Evolutionary conservation across 371 early-diverging fungal genomes (phyloP), one percentile per base, ranked within the genome.

Genomic region (Mucor velutinosus): DNA sequence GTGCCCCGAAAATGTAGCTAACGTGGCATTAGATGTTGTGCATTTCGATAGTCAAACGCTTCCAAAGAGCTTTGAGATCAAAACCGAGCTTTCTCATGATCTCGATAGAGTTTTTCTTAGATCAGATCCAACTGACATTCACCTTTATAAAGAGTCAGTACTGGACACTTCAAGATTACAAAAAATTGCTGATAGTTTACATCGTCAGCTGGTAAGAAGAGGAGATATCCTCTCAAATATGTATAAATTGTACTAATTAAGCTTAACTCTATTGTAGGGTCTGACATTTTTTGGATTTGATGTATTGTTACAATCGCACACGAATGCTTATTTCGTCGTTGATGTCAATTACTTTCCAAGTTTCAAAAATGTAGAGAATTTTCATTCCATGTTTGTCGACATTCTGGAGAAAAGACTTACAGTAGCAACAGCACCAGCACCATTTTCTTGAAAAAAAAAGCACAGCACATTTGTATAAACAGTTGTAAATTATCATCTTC

Each of bases 261-360:
- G 51, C 41, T 56, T 60, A 15, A 53, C 37, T 58, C 30, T 21
- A 35, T 37, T 21, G 39, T 43, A 83, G 84, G 81, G 76, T 12
- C 64, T 82, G 65, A 80, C 85, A 5, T 78, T 82, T 58, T 82
- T 79, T 73, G 84, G 82, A 2, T 84, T 79, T 72, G 85, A 79
- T 65, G 78, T 84, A 10, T 29, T 82, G n/a, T 53, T 84, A 27
- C 72, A 80, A 65, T 67, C 80, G 19, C 55, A 67, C 8, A 74
- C 78, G 17, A 67, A 65, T 14, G 66, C 65, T 37, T 66, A 72
- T 39, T 79, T 78, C 65, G 74, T 84, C 3, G 75, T 81, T 23
- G 84, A 84, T 71, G 77, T 81, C 14, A 84, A 84, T 35, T 84
- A 84, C 64, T 84, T 84, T 51, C 81, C 84, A 43, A 79, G 73